These are phyloP conservation scores for Magnusiomyces sp. DNA, from an alignment of 1,139 yeast species.

Conservation along the genomic window DNA sequence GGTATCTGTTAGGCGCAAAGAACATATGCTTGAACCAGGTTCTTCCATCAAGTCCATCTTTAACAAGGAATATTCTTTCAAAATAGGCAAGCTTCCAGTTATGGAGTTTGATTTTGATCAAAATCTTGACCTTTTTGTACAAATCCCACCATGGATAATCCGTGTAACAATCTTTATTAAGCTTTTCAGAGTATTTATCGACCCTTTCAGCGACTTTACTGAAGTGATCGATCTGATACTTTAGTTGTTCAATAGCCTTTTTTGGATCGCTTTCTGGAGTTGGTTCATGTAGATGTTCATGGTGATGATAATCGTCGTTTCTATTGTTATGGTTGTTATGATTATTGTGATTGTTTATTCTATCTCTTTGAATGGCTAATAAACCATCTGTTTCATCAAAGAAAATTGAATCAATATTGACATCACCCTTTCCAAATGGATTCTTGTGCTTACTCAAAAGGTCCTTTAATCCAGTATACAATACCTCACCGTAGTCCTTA, in stretches of 20 bases:
- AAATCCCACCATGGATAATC: constrained; percentile 30
- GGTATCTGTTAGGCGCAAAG: constrained; percentile 25
- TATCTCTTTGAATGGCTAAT: background rate
- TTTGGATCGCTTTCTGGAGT: constrained; percentile 1
- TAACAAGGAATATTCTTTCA: constrained; percentile 55
- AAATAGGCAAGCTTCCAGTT: constrained; percentile 30
- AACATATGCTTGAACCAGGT: constrained; percentile 17
- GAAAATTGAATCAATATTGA: too few relatives aligned
- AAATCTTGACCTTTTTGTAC: constrained; percentile 25
- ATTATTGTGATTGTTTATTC: background rate
- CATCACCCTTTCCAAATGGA: background rate
- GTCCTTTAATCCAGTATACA: constrained; percentile 21
- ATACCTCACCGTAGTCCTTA: constrained; percentile 36
- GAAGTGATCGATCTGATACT: constrained; percentile 22
- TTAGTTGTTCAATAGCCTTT: constrained; percentile 24
- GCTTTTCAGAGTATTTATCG: constrained; percentile 25
- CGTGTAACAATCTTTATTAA: constrained; percentile 23
- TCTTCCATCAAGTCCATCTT: constrained; percentile 10
- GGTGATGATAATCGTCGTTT: background rate
- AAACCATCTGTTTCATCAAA: too few relatives aligned
- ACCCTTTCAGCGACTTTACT: constrained; percentile 19
- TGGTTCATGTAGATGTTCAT: background rate
- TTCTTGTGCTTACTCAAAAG: constrained; percentile 8
- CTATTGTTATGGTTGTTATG: background rate
- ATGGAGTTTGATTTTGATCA: constrained; percentile 27